phyloP scores from a whole-genome alignment of 2,329 filamentous ascomycete species.

The Penicillium sclerotigenum region DNA sequence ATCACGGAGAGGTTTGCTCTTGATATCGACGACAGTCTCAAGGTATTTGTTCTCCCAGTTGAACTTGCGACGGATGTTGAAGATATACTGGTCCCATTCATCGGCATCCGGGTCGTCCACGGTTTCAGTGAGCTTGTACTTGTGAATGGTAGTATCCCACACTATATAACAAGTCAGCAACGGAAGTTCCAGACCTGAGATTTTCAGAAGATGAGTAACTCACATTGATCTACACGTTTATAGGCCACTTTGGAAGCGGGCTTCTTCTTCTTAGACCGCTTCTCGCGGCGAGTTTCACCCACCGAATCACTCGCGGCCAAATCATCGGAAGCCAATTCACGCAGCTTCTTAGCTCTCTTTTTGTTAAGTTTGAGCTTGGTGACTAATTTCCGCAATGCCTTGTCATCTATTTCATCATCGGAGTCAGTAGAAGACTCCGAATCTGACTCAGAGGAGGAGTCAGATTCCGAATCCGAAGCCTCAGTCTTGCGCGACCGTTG shows the following conservation, averaged over 20 bases:
- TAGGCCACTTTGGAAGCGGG: conserved; percentile 60
- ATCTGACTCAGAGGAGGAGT: conserved; percentile 23
- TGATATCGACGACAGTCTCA: conserved; percentile 75
- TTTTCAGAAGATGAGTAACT: conserved; percentile 9
- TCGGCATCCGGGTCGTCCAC: conserved; percentile 59
- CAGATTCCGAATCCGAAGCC: conserved; percentile 8
- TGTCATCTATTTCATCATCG: conserved; percentile 33
- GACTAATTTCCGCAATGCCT: conserved; percentile 30
- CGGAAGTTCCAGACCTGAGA: not conserved
- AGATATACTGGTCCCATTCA: conserved; percentile 75
- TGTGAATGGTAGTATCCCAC: conserved; percentile 57
- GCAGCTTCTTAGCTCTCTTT: conserved; percentile 31
- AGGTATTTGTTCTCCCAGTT: conserved; percentile 80
- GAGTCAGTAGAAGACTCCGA: conserved; percentile 28
- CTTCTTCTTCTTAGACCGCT: conserved; percentile 43
- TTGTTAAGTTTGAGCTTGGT: conserved; percentile 35
- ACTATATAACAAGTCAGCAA: conserved; percentile 25
- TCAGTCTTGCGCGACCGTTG: conserved; percentile 35
- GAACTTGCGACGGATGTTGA: conserved; percentile 78
- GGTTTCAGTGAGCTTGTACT: conserved; percentile 67
- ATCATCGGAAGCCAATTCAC: conserved; percentile 30
- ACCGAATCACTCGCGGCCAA: conserved; percentile 27
- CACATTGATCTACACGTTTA: conserved; percentile 64
- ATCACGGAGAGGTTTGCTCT: conserved; percentile 73
- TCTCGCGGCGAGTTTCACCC: conserved; percentile 16